phyloP scores from a whole-genome alignment of 306 rosid genomes.

The Hippophae tibetana region DNA sequence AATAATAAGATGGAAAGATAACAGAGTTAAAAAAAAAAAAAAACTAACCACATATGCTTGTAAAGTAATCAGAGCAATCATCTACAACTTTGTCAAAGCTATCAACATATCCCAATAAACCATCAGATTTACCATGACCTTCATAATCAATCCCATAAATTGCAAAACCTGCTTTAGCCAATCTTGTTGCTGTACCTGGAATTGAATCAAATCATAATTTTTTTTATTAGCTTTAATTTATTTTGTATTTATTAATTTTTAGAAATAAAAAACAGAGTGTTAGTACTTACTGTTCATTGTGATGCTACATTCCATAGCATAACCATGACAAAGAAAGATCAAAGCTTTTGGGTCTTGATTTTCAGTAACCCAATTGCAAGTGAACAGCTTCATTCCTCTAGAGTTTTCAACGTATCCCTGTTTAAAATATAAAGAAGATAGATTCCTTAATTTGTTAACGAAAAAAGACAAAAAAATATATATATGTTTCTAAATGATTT shows the following conservation, averaged over 20 bases:
- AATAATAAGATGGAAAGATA: background rate
- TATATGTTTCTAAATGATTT: no score
- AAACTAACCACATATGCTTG: conserved; percentile 48
- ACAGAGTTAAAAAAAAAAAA: background rate
- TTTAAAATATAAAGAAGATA: no score
- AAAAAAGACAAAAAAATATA: no score
- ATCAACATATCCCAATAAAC: conserved; percentile 43
- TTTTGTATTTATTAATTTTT: background rate
- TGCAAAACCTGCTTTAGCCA: conserved; percentile 61
- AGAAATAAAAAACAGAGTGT: background rate
- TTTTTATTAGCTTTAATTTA: background rate
- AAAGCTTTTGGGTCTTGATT: conserved; percentile 53
- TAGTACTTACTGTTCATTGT: conserved; percentile 52
- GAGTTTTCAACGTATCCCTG: conserved; percentile 54
- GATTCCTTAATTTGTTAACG: background rate
- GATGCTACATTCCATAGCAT: conserved; percentile 92
- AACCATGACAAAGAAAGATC: conserved; percentile 77
- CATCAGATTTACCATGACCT: conserved; percentile 94
- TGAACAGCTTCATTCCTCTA: conserved; percentile 47
- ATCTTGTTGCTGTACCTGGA: conserved; percentile 52
- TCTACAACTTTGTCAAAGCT: conserved; percentile 40
- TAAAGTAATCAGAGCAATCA: conserved; percentile 46
- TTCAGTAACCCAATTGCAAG: conserved; percentile 56
- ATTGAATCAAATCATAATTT: background rate
- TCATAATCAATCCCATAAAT: conserved; percentile 79